Base-by-base conservation (phyloP, 1,284 basidiomycete genomes). In the Trametes versicolor region DNA sequence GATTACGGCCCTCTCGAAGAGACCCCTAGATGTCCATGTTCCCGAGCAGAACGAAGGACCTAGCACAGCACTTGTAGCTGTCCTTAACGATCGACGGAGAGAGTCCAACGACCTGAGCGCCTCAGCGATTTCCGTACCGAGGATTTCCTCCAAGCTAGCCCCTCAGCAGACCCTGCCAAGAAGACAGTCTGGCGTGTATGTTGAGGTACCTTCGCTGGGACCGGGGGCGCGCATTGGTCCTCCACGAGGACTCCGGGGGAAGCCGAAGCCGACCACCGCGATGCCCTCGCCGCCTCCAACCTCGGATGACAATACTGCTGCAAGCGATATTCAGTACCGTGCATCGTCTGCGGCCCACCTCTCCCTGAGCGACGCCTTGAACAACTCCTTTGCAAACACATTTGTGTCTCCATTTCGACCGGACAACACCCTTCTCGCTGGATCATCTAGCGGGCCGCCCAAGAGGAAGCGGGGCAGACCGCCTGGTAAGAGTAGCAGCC, bases 221-320 rank as follows among this genome's bases (percentile, higher is more conserved):
- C 7, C 12, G 4, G n/a, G 34, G 21, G 53, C 37, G 15, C 41
- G 54, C 6, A 37, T 29, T 9, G 51, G 43, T 10, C 58, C 25
- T 37, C 37, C 58, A 34, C 53, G 62, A 23, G 65, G 59, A 23
- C 62, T 59, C 2, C 55, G 50, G 17, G 39, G 21, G 7, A 56
- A 61, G 7, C 27, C 48, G 12, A 67, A 65, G 39, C 39, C 54
- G 0, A 59, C 57, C 27, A 60, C 56, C 27, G 55, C 65, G 0
- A 54, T 67, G 6, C 66, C 63, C 0, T 58, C 63, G 10, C 65
- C 68, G 4, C 64, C 68, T 2, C 49, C 68, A 2, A 60, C 67
- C 0, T 61, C 68, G 0, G 60, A 64, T 6, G 63, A 61, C 8
- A 41, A 9, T 21, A 7, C 32, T n/a, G 37, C 17, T 5, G 9